Evolutionary conservation across 176 grass and related monocot genomes (phyloP), one percentile per base, ranked within the genome.

Genomic region (Oryza brachyantha): DNA sequence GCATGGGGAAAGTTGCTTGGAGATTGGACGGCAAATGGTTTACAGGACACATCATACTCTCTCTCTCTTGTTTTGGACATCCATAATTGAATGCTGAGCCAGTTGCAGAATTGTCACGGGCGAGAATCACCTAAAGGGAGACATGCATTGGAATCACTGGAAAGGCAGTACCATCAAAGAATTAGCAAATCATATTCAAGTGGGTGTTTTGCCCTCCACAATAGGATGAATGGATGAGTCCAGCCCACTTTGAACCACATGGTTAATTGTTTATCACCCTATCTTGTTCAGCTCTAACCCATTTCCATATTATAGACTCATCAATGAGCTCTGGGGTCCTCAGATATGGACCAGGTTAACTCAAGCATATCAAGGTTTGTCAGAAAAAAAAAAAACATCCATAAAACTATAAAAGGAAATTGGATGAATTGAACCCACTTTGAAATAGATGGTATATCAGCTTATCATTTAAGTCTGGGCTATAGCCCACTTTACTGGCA

Each of bases 1-100:
- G 39, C 19, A 82, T 63, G 45, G 27, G 9, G 69, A 85, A 85
- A 73, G 76, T 19, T 67, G 68, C 31, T 43, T 27, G 27, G n/a
- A 35, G 35, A 58, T n/a, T 41, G 35, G 35, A 59, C 61, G 29
- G 7, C 22, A 46, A 81, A 81, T 42, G 58, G 65, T 34, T 55
- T 60, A 63, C 17, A 52, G 41, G 19, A 32, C 54, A 75, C 40
- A 80, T 38, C 24, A 67, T 61, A 45, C 52, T 21, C 45, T 13
- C 34, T 10, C 16, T 57, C 76, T 58, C 57, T n/a, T n/a, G 63
- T 57, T 75, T 76, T 81, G 24, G 78, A 60, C 52, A 70, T 64
- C 58, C 41, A 79, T 73, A 32, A 72, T 72, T 72, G 66, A 64
- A 81, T 59, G 17, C 34, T 9, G 31, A 72, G 0, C 29, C 55